Evolutionary conservation across 2,329 filamentous ascomycete genomes (phyloP), one percentile per base, ranked within the genome.

Genomic region (Monosporascus sp.): DNA sequence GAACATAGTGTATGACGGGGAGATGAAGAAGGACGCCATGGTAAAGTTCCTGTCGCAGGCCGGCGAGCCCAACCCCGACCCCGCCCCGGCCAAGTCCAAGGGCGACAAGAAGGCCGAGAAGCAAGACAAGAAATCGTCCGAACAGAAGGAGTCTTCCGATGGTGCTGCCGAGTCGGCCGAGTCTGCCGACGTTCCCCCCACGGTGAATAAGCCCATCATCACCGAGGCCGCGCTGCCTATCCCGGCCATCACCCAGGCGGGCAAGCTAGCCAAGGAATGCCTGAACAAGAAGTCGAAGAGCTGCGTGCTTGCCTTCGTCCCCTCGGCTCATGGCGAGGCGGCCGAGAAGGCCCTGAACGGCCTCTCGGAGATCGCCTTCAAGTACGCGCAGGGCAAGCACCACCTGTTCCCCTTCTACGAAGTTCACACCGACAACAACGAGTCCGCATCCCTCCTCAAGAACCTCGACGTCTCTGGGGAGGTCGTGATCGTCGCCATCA

Each of bases 341-440:
- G 73, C 77, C n/a, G 75, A 78, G 52, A 76, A 81, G 60, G 84
- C 80, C 18, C 73, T 92, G 3, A 68, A 73, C 20, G 82, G 81
- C 25, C 77, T 97, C 3, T 82, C 87, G 2, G 82, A 91, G 51
- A 80, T 97, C 51, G 83, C 86, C 50, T 82, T 87, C 69, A 95
- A 92, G 72, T 84, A 96, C 65, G 74, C 80, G 36, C 76, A 83
- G 58, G 78, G 79, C 48, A 78, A 85, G 51, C 81, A 82, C 34
- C 83, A 85, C 52, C 73, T 92, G 1, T 96, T 97, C 75, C 90
- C 92, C 24, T 88, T 96, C 71, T 93, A 87, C 67, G 83, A 85
- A 48, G 77, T 97, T 0, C 81, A 89, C 14, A 74, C 75, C 42
- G 74, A 78, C 38, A 87, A 87, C 59, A 70, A 77, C n/a, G 78